Base-by-base conservation (phyloP, 2,329 filamentous ascomycete species). In the Ceratocystis cacaofunesta region DNA sequence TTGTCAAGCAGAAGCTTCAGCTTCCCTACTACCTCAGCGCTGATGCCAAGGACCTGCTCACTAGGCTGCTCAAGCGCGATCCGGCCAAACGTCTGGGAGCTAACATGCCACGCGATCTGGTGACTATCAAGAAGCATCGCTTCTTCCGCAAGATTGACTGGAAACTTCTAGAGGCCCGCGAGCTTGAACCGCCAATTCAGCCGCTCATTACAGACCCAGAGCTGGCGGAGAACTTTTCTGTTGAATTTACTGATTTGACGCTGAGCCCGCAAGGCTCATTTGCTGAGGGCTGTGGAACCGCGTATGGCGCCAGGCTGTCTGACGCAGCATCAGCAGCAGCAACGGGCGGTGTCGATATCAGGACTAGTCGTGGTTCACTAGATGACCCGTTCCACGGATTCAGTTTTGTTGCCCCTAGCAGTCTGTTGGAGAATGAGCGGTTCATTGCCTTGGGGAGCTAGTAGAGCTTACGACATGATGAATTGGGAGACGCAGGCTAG, bases 131-230 rank as follows among this genome's bases (percentile, higher is more conserved):
- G 80, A 86, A 86, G 69, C 94, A 99, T 73, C 85, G 94, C 8
- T 99, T 99, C 80, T 99, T 99, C 82, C 85, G 89, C 72, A 94
- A 90, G 78, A 95, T 99, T 72, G 87, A 99, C 77, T 99, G 94
- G 94, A 87, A 85, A 76, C 87, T 86, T 71, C 82, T 99, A 15
- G 90, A 88, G 68, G 85, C 83, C 32, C 83, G 92, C 44, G 90
- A 96, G 75, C 70, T 96, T 60, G 87, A 89, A 70, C 89, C 94
- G 0, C 94, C 94, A 0, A 97, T 99, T 71, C 85, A 88, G 73
- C 94, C 94, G 17, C 81, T 97, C 71, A 92, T 99, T 72, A 97
- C 94, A 0, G 91, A 99, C 72, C 94, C 94, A 0, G 92, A 95
- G 74, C 80, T 96, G 58, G 94, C 94, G 0, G 95, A 99, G 82